Conservation (phyloP, 2,329 filamentous ascomycete genomes). For the Curvularia eragrostidis region DNA sequence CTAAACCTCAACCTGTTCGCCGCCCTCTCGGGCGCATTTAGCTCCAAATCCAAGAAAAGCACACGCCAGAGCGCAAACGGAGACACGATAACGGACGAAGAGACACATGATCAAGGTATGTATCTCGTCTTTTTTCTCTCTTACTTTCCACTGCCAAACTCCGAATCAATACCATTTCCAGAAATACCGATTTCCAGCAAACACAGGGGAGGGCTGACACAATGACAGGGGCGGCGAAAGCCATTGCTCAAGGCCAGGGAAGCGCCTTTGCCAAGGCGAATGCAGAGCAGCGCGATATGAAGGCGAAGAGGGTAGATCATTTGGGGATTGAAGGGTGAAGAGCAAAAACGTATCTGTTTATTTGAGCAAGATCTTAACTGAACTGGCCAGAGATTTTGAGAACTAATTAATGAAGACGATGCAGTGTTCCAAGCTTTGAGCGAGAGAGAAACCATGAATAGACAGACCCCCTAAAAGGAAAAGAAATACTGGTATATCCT, state of each 20-base stretch:
- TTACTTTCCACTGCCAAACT: too few species aligned
- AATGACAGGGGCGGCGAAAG: conserved; percentile 28
- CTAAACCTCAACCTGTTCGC: conserved; percentile 49
- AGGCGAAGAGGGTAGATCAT: conserved; percentile 40
- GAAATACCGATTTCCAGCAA: too few species aligned
- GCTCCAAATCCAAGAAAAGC: conserved; percentile 40
- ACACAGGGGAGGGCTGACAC: neutral
- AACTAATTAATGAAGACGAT: neutral
- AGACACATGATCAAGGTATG: conserved; percentile 36
- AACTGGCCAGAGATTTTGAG: too few species aligned
- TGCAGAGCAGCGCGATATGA: conserved; percentile 25
- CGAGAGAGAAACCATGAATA: neutral
- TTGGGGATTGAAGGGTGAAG: conserved; percentile 42
- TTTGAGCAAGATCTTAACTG: too few species aligned
- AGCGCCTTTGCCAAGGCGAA: conserved; percentile 31
- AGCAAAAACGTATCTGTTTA: too few species aligned
- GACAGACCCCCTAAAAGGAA: neutral
- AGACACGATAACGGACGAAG: conserved; percentile 28
- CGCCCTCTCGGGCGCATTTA: conserved; percentile 43
- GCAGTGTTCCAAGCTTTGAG: neutral
- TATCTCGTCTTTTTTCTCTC: neutral
- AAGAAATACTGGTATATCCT: neutral
- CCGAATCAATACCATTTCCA: too few species aligned
- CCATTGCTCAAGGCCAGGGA: conserved; percentile 27
- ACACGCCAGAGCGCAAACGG: conserved; percentile 41